A percentile compares a stretch with the other conserved stretches of the same genome.
Evolutionary conservation across 2,329 filamentous ascomycete species (phyloP).

Genomic region (Verruconis gallopava): DNA sequence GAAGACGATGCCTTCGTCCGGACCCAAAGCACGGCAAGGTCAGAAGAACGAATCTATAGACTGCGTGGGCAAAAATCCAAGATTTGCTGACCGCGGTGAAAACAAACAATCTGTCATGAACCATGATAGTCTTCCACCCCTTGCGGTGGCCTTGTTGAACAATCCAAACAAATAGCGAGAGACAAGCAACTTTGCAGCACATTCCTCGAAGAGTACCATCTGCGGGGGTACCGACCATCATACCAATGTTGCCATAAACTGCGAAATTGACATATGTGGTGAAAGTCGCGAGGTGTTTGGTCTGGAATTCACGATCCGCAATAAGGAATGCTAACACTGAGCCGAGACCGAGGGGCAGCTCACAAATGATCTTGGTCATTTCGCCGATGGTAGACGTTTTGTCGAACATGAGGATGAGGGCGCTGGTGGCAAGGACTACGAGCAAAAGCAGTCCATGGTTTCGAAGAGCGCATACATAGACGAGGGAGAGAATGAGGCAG

Average conservation of each 20-base stretch:
- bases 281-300: neutral
- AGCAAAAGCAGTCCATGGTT: neutral
- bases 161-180: neutral
- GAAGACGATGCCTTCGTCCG: neutral
- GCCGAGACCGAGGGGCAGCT: slow-evolving; percentile 1
- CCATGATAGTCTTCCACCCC: neutral
- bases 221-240: neutral
- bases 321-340: neutral
- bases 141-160: neutral
- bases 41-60: slow-evolving; percentile 4
- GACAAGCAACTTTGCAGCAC: neutral
- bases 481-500: neutral
- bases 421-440: neutral
- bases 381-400: neutral
- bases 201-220: neutral
- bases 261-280: slow-evolving; percentile 1
- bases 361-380: neutral
- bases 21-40: neutral
- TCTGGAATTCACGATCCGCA: neutral
- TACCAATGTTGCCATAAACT: neutral
- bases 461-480: neutral
- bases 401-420: neutral
- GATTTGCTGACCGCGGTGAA: slow-evolving; percentile 3
- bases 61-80: slow-evolving; percentile 1
- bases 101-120: neutral